phyloP scores from a whole-genome alignment of 1,139 yeast genomes.

The Protomyces gravidus region DNA sequence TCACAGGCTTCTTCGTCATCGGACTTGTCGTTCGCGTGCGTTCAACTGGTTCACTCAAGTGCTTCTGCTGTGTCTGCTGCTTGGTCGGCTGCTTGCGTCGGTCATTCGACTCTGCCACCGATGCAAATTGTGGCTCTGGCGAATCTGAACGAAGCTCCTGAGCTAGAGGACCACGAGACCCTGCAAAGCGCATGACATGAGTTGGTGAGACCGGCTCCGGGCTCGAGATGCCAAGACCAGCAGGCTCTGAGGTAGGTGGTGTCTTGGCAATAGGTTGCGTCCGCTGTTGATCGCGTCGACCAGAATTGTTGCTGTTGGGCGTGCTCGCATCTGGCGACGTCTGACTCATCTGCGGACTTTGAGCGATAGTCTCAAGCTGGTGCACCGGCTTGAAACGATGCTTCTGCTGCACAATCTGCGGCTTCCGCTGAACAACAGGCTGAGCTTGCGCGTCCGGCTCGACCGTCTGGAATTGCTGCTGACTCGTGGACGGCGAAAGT shows the following conservation, averaged over 20 bases:
- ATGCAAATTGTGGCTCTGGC: background rate
- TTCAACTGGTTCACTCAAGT: background rate
- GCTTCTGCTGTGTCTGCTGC: background rate
- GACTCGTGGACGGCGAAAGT: background rate
- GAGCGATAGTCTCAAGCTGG: background rate
- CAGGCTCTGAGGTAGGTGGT: background rate
- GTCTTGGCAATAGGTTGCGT: background rate
- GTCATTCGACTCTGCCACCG: background rate
- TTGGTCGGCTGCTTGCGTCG: conserved; percentile 1
- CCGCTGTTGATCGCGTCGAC: background rate
- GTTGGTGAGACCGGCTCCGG: background rate
- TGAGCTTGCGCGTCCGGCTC: background rate
- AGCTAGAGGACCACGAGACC: background rate
- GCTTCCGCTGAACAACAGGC: background rate
- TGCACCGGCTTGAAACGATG: background rate
- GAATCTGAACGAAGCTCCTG: background rate
- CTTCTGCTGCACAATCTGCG: background rate
- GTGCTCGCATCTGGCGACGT: background rate
- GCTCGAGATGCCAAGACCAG: background rate
- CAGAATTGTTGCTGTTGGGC: background rate
- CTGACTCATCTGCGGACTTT: background rate
- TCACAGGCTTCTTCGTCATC: background rate
- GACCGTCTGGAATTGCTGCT: no score
- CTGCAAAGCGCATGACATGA: background rate
- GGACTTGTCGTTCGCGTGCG: background rate